Base-by-base conservation (phyloP, 306 rosid species). In the Carpinus fangiana region DNA sequence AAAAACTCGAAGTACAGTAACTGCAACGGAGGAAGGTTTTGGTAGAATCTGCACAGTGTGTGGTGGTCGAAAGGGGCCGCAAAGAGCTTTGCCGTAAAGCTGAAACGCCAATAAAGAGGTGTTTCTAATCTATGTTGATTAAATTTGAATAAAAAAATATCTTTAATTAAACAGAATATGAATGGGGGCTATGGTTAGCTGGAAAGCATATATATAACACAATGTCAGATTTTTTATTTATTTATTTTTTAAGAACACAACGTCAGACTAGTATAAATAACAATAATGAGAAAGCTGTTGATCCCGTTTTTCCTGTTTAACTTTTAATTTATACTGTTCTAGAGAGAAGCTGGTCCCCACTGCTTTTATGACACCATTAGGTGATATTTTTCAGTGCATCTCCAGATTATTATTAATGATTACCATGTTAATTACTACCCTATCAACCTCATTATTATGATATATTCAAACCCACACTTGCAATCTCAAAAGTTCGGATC, bases 371-470 rank as follows among this genome's bases (percentile, higher is more conserved):
- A 67, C 52, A 10, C 16, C 18, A 55, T 64, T 76, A 18, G 72
- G 38, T 72, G 34, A 55, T 11, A 53, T 75, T 45, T 79, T 51
- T 69, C 20, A 7, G 7, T 41, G 45, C 45, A 41, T 62, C 73
- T 70, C 46, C 57, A 52, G 46, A 56, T 73, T 17, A 55, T 23
- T 71, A 48, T 16, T 16, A 36, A 28, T 72, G 61, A 28, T n/a
- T 43, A 31, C 73, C 20, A 45, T 45, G 16, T 23, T n/a, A n/a
- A n/a, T n/a, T 59, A 10, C 38, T 11, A 21, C 3, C 2, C 16
- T 48, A 1, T 9, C 52, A 11, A 3, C 4, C 14, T 11, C 14
- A 48, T 48, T 12, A 2, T 59, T 26, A 26, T 23, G 26, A 23
- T 23, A 23, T 1, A 23, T n/a, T 26, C 56, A 14, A 57, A 16